Evolutionary conservation across 345 rosid genomes (phyloP), one percentile per base, ranked within the genome.

Genomic region (Eucalyptus pauciflora): DNA sequence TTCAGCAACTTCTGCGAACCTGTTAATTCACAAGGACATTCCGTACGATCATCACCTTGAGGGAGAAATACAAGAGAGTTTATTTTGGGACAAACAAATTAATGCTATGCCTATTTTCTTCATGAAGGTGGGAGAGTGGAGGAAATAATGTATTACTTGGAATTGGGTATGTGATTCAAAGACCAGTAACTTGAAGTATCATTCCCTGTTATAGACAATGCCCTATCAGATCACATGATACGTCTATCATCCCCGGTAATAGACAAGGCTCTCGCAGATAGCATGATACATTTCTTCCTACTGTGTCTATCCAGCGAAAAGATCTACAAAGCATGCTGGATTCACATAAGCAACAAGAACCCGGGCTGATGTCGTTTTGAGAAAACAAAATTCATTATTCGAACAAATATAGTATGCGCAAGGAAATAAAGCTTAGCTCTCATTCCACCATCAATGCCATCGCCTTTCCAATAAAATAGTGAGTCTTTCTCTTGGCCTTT

Each of bases 301-400:
- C 0, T 3, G 18, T 29, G 37, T 16, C 10, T 29, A 2, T 29
- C 18, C 0, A n/a, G 10, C 20, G 10, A n/a, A 64, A 64, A 64
- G 41, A 15, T 64, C 20, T 64, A 16, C 20, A 31, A 64, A n/a
- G 76, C 76, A 64, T 64, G 37, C n/a, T 64, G 10, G 76, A 64
- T 64, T 64, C 76, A 64, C 22, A 15, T 64, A 15, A n/a, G 76
- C 76, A 64, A 64, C 20, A 64, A 64, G 41, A 64, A n/a, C 37
- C 37, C 6, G 1, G 41, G 37, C 76, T 0, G 5, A n/a, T 20
- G 31, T 62, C 13, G 29, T 14, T 25, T 14, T 13, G 33, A 71
- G 50, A 13, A 27, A n/a, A n/a, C 18, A 8, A 64, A 52, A 64
- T 64, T 64, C 76, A 64, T 8, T n/a, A 33, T 64, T 64, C 37